Evolutionary conservation across 208 protist genomes (phyloP), one percentile per base, ranked within the genome.

Genomic region (Trypanosoma platydactyli): DNA sequence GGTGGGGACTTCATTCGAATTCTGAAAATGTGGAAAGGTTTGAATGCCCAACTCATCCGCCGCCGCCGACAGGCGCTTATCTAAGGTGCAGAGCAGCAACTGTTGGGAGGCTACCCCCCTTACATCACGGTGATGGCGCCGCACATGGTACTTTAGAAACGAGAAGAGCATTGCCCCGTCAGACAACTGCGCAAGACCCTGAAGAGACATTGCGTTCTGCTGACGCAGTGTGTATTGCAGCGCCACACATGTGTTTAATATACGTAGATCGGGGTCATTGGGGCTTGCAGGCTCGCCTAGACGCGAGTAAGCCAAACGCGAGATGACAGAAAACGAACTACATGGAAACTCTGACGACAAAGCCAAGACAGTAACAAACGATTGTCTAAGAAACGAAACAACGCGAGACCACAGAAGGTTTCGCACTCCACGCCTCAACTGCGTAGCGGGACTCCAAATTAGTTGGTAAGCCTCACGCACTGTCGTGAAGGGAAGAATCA

Each of bases 141-240:
- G 79, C 7, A 92, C 80, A 61, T 95, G 89, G 54, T 95, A 93
- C 71, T 93, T 95, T 18, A 93, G 29, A 25, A 93, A 83, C 3
- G 84, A 73, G 57, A 95, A 93, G 18, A 95, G 78, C 46, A 77
- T 64, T n/a, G 80, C 83, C 3, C 86, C 90, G 13, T 91, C 83
- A 33, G 84, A 64, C 4, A 83, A 65, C 1, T 63, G 44, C 4
- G 75, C 38, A 3, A 42, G 53, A 15, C 75, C 76, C 38, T 86
- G 73, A 42, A 81, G 65, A n/a, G 52, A 51, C 0, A 50, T 55
- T 0, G 73, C 73, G 12, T 38, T 67, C 11, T 49, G 52, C 12
- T 71, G 48, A 20, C 90, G 82, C 30, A 92, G 62, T 48, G 73
- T 51, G 59, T 93, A 77, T 70, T 95, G 90, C 45, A 95, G 48